These are phyloP conservation scores for Candida dajiaensis DNA, from an alignment of 805 yeast genomes.

Conservation along the genomic window DNA sequence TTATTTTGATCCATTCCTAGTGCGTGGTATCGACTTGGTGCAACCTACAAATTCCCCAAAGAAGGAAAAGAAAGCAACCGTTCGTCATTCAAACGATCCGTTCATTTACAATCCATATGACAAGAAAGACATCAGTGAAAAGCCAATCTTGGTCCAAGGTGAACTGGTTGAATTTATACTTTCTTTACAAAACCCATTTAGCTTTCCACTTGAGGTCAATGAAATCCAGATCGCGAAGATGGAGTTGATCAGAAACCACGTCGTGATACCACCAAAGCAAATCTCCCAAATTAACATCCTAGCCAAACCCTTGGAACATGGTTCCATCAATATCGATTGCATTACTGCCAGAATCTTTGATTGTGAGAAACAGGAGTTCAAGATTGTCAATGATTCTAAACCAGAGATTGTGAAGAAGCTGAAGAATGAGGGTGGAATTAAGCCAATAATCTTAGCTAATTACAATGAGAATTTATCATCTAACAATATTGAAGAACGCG, in stretches of 20 bases:
- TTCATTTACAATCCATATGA: constrained; percentile 55
- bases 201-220: constrained; percentile 60
- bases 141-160: constrained; percentile 44
- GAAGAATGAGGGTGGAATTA: constrained; percentile 10
- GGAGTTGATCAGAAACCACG: constrained; percentile 25
- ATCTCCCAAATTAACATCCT: constrained; percentile 34
- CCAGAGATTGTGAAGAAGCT: constrained; percentile 21
- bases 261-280: constrained; percentile 34
- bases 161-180: constrained; percentile 57
- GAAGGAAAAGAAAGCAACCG: constrained; percentile 9
- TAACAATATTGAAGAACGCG: constrained; percentile 13
- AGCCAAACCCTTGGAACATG: constrained; percentile 43
- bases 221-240: constrained; percentile 35
- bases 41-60: constrained; percentile 22
- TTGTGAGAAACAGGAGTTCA: constrained; percentile 42
- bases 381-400: constrained; percentile 31
- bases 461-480: constrained; percentile 13
- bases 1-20: constrained; percentile 73
- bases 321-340: constrained; percentile 44
- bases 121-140: constrained; percentile 16
- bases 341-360: constrained; percentile 44
- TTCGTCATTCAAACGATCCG: constrained; percentile 25
- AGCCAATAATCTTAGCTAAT: background rate
- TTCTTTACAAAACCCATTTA: constrained; percentile 71
- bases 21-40: constrained; percentile 43